Percentiles rank a stretch among this genome's conserved stretches.
These are phyloP conservation scores for Fistulifera solaris DNA, from an alignment of 108 stramenopile genomes.

Conservation along the genomic window DNA sequence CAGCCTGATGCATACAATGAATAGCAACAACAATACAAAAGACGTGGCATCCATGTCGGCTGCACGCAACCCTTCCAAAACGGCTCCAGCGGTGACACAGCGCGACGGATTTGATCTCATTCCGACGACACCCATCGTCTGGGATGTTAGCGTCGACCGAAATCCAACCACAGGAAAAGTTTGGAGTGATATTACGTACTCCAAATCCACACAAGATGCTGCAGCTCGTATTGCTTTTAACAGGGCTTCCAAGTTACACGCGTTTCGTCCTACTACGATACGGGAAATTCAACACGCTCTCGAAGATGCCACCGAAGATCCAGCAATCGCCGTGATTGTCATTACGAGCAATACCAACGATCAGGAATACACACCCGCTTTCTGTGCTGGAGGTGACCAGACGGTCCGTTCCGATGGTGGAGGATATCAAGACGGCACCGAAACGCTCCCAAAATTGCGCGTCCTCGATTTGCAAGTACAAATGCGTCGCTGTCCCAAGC, in stretches of 20 bases:
- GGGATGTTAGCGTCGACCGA: conserved; percentile 20
- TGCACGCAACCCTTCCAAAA: conserved; percentile 57
- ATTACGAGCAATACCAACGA: conserved; percentile 51
- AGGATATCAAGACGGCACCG: conserved; percentile 87
- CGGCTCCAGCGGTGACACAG: conserved; percentile 53
- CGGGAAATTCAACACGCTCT: conserved; percentile 79
- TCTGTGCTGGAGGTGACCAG: conserved; percentile 94
- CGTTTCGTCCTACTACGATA: conserved; percentile 91
- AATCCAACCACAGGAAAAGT: conserved; percentile 1
- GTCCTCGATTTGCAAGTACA: conserved; percentile 85
- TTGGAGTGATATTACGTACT: conserved; percentile 73
- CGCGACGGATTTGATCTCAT: conserved; percentile 81
- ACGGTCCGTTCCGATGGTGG: conserved; percentile 68
- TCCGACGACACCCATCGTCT: conserved; percentile 45
- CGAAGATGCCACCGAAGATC: conserved; percentile 78
- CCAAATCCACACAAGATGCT: conserved; percentile 51
- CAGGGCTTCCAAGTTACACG: conserved; percentile 79
- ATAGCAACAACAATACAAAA: not conserved
- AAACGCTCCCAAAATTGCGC: conserved; percentile 59
- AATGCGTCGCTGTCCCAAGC: conserved; percentile 94
- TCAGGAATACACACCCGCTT: conserved; percentile 61
- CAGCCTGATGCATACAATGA: not conserved
- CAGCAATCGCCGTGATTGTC: conserved; percentile 66
- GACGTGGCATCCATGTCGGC: conserved; percentile 68
- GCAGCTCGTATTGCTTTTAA: conserved; percentile 81